These are phyloP conservation scores for Trichophyton equinum DNA, from an alignment of 2,329 filamentous ascomycete species.

Conservation along the genomic window DNA sequence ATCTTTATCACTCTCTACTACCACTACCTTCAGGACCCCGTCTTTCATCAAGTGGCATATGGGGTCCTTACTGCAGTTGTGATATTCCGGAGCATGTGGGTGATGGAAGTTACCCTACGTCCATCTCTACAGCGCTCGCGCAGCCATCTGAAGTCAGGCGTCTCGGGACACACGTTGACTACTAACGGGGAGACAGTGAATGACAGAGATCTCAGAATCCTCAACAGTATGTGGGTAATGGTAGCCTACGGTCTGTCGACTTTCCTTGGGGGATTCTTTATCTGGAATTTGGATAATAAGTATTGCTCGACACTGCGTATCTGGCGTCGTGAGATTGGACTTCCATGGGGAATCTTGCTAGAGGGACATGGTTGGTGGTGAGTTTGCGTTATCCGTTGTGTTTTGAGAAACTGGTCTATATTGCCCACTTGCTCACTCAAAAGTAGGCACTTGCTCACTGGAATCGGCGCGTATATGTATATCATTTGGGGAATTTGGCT, in stretches of 20 bases:
- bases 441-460: slow-evolving; percentile 63
- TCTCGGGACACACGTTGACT: slow-evolving; percentile 20
- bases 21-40: slow-evolving; percentile 66
- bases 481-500: slow-evolving; percentile 77
- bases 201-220: slow-evolving; percentile 43
- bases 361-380: slow-evolving; percentile 64
- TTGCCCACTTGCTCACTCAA: not conserved
- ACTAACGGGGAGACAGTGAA: slow-evolving; percentile 39
- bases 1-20: slow-evolving; percentile 67
- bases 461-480: slow-evolving; percentile 70
- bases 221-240: slow-evolving; percentile 64
- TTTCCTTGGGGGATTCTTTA: slow-evolving; percentile 60
- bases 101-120: slow-evolving; percentile 57
- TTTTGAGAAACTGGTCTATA: not conserved
- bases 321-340: slow-evolving; percentile 55
- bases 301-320: slow-evolving; percentile 54
- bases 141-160: slow-evolving; percentile 35
- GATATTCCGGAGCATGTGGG: slow-evolving; percentile 60
- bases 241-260: slow-evolving; percentile 54
- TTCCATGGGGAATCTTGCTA: slow-evolving; percentile 69
- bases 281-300: slow-evolving; percentile 72
- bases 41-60: slow-evolving; percentile 73
- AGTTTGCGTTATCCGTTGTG: slow-evolving; percentile 17
- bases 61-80: slow-evolving; percentile 58
- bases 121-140: slow-evolving; percentile 41